Base-by-base conservation (phyloP, 2,329 filamentous ascomycete species). In the Helicocarpus griseus region DNA sequence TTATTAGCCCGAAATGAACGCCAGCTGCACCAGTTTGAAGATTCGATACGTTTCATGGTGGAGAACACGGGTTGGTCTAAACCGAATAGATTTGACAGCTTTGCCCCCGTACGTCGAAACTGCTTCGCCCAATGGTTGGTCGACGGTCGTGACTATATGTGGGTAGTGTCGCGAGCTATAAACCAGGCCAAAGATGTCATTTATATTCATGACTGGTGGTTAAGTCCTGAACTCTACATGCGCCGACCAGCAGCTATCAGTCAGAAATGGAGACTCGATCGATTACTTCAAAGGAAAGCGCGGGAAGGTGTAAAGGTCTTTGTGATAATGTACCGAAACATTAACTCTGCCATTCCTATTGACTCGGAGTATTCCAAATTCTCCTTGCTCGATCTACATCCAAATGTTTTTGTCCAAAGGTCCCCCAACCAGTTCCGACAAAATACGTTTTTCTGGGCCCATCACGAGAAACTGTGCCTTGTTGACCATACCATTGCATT, bases 281-380 rank as follows among this genome's bases (percentile, higher is more conserved):
- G 87, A 55, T 72, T 94, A 4, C 73, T 98, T 54, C 97, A 96
- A 74, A 80, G 89, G 26, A 86, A 84, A 41, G 93, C 93, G 0
- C 89, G 97, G 70, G 85, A 85, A 1, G 93, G 93, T 13, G 93
- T 98, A 51, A 91, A 97, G 71, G 94, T 98, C 57, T 96, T 85
- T 63, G 79, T 98, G 50, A 85, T 89, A 49, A 87, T 98, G 1
- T 76, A 90, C 65, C 89, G 87, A 45, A 97, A 97, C 65, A 93
- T 98, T 62, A 93, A 97, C 65, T 89, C 91, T 39, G 93, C 94
- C 39, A 86, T 97, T 57, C 94, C 93, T 3, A 98, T 98, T 63
- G 93, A 98, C 68, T 97, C 91, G 1, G 90, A 96, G 68, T 95
- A 97, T 68, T 96, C 93, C 51, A 98, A 98, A 63, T 95, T 90